Conservation (phyloP, 1,284 basidiomycete genomes). For the Apiotrichum laibachii region DNA sequence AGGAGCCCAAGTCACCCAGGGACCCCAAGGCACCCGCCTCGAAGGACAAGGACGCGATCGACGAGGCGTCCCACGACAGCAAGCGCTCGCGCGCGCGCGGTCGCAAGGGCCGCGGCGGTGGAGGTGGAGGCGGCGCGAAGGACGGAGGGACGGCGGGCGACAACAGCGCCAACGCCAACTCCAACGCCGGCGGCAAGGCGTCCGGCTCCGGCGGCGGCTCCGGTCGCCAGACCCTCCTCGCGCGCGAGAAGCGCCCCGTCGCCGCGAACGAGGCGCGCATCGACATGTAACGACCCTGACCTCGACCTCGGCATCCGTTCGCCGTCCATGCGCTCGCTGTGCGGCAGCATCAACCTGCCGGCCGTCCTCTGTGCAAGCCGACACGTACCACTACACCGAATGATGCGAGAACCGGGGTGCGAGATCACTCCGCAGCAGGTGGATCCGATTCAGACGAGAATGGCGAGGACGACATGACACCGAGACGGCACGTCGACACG, state of each 20-base stretch:
- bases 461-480: too few species aligned
- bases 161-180: too few species aligned
- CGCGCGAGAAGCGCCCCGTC: not conserved
- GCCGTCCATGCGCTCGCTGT: too few species aligned
- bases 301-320: too few species aligned
- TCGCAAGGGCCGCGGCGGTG: slow-evolving; percentile 6
- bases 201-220: not conserved
- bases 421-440: too few species aligned
- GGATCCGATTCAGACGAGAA: too few species aligned
- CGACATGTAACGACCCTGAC: slow-evolving; percentile 16
- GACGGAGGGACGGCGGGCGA: not conserved
- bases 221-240: not conserved
- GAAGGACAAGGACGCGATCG: not conserved
- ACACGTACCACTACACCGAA: too few species aligned
- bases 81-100: slow-evolving; percentile 1
- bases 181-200: not conserved
- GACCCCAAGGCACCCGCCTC: not conserved
- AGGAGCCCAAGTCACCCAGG: slow-evolving; percentile 5
- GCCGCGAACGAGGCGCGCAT: slow-evolving; percentile 19
- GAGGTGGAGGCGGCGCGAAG: not conserved
- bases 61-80: slow-evolving; percentile 7
- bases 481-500: too few species aligned
- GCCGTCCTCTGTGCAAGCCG: too few species aligned
- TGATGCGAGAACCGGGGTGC: too few species aligned
- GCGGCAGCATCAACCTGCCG: too few species aligned